Evolutionary conservation across 2,329 filamentous ascomycete genomes (phyloP).

Genomic region (Rugonectria rugulosa): DNA sequence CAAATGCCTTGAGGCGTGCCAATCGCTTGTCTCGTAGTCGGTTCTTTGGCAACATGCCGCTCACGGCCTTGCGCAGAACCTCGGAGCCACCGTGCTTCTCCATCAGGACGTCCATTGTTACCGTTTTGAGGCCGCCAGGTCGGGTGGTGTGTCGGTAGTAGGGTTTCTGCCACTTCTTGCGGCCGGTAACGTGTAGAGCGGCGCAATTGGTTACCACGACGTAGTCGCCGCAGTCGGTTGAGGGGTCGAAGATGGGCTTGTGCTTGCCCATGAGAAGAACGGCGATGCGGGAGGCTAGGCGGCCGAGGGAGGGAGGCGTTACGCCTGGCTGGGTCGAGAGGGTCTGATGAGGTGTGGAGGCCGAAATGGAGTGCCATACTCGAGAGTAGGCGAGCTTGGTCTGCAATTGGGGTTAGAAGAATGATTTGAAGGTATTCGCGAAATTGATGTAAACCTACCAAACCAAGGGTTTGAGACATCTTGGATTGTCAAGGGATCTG

Average conservation of each 20-base stretch:
- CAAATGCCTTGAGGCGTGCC: conserved; percentile 92
- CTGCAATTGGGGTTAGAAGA: conserved; percentile 54
- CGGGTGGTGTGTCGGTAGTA: conserved; percentile 96
- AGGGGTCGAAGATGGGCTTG: conserved; percentile 97
- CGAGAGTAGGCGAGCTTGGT: conserved; percentile 96
- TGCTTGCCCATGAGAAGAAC: conserved; percentile 96
- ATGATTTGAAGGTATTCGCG: conserved; percentile 12
- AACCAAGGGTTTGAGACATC: conserved; percentile 83
- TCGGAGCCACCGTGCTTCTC: conserved; percentile 93
- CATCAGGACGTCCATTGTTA: conserved; percentile 96
- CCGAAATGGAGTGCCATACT: conserved; percentile 89
- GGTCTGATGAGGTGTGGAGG: conserved; percentile 68
- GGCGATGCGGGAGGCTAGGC: conserved; percentile 87
- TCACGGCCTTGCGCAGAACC: conserved; percentile 88
- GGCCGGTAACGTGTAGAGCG: conserved; percentile 85
- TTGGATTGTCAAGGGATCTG: conserved; percentile 36
- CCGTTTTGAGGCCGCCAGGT: conserved; percentile 83
- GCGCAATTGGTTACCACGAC: conserved; percentile 93
- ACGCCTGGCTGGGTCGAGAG: conserved; percentile 65
- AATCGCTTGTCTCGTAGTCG: conserved; percentile 86
- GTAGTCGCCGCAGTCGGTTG: conserved; percentile 98
- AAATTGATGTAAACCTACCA: conserved; percentile 58
- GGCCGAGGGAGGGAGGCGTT: conserved; percentile 82
- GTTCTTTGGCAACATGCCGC: conserved; percentile 98
- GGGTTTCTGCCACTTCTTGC: conserved; percentile 91